Evolutionary conservation across 1,284 basidiomycete species (phyloP), one percentile per base, ranked within the genome.

Genomic region (Ceratobasidium papillatum): DNA sequence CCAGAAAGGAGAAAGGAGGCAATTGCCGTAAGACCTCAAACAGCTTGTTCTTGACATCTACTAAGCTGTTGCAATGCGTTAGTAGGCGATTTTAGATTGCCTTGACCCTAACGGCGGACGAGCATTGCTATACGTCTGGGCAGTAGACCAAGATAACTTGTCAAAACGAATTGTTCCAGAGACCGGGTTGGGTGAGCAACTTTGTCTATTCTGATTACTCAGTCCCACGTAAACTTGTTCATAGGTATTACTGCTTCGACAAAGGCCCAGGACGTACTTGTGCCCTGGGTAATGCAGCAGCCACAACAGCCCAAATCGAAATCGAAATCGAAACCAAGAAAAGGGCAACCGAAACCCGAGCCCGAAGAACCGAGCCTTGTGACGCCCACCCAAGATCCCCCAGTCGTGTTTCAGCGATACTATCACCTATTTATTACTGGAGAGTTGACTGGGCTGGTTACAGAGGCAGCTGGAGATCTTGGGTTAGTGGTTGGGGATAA

Each of bases 91-190:
- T 25, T 80, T 95, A 19, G 85, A 88, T 74, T 84, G 86, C 14
- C 88, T 94, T 47, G 89, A 88, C 0, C 84, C 89, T 4, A 74
- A 79, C 1, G 87, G 92, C 78, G 92, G 94, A 11, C 89, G 94
- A 7, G 86, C 96, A 74, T 85, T 99, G 77, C 91, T 99, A 79
- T 98, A 98, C 79, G 98, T 99, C n/a, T 99, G 98, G 98, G 96
- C 97, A 0, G 89, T 94, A 71, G 96, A 98, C 80, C 98, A 99
- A 84, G 95, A 97, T 74, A 86, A 88, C 41, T 82, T 90, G 4
- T 94, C 93, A 1, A 94, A 92, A 80, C 86, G 94, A 27, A 83
- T 83, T 78, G 87, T 94, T 32, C 89, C 90, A 9, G 74, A 72
- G 19, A 59, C 77, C 3, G 74, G 77, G 38, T 32, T 34, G 22